phyloP scores from a whole-genome alignment of 2,329 filamentous ascomycete genomes.

The Cadophora sp. region DNA sequence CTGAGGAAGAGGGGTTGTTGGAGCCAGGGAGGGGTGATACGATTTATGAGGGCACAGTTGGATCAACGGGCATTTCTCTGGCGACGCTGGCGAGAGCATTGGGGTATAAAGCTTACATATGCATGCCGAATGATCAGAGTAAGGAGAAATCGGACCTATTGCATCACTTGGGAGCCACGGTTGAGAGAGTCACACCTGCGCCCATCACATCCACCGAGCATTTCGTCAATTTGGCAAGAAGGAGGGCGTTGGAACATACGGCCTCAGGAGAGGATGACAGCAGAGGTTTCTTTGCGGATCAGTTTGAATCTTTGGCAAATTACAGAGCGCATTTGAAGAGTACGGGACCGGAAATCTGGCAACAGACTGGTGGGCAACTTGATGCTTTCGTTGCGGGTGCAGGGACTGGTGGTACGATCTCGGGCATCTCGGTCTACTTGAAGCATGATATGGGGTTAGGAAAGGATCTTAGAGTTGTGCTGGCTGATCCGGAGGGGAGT shows the following conservation, averaged over 20 bases:
- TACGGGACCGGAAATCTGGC: conserved; percentile 89
- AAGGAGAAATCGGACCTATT: conserved; percentile 89
- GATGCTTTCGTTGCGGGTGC: conserved; percentile 94
- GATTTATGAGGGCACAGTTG: conserved; percentile 97
- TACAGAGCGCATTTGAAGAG: conserved; percentile 81
- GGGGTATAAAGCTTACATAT: conserved; percentile 93
- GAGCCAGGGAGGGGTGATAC: conserved; percentile 85
- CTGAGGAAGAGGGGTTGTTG: conserved; percentile 79
- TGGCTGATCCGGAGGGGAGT: conserved; percentile 94
- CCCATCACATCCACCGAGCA: conserved; percentile 93
- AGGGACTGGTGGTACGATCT: conserved; percentile 92
- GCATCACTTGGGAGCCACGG: conserved; percentile 86
- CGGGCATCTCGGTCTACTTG: conserved; percentile 82
- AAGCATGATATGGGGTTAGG: conserved; percentile 63
- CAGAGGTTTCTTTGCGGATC: conserved; percentile 90
- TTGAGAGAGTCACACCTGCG: conserved; percentile 88
- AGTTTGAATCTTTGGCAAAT: conserved; percentile 93
- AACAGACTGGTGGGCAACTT: conserved; percentile 74
- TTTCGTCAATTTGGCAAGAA: conserved; percentile 90
- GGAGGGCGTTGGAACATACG: conserved; percentile 78
- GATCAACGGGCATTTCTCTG: conserved; percentile 93
- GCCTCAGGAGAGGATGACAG: conserved; percentile 62
- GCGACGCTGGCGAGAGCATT: conserved; percentile 86
- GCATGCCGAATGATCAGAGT: conserved; percentile 93
- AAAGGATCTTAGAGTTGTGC: conserved; percentile 66